Percentiles rank a stretch among this genome's conserved stretches.
phyloP scores from a whole-genome alignment of 345 rosid species.

The Limnanthes douglasii region DNA sequence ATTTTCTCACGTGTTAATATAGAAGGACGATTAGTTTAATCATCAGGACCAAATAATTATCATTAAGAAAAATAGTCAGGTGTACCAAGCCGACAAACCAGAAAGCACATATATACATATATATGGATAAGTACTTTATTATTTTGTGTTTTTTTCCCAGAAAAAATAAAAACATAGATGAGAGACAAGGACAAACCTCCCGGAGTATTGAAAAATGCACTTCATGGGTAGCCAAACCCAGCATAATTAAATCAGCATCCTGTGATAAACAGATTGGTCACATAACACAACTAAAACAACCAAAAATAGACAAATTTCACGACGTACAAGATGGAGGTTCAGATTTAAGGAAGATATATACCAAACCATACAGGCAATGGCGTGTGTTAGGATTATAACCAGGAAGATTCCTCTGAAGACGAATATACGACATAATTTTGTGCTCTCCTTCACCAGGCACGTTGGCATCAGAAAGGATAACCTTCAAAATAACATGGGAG shows the following conservation, averaged over 20 bases:
- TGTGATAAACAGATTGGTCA: constrained; percentile 15
- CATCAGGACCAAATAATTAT: too few species aligned
- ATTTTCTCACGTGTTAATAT: too few species aligned
- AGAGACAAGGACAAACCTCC: constrained; percentile 44
- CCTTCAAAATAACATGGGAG: constrained; percentile 24
- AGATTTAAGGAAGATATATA: constrained; percentile 23
- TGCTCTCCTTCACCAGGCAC: constrained; percentile 97
- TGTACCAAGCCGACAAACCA: too few species aligned
- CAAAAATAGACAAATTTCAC: too few species aligned
- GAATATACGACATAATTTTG: constrained; percentile 75
- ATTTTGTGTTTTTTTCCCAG: background rate
- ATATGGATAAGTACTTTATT: too few species aligned
- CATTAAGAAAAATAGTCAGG: too few species aligned
- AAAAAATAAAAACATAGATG: background rate
- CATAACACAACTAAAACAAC: too few species aligned
- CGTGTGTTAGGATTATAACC: constrained; percentile 72
- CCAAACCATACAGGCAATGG: constrained; percentile 88
- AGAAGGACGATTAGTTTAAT: too few species aligned
- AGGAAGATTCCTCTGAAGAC: constrained; percentile 77
- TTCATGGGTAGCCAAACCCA: constrained; percentile 96
- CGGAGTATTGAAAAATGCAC: constrained; percentile 92
- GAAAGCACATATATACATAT: too few species aligned
- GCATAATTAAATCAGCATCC: constrained; percentile 98
- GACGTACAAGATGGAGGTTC: background rate
- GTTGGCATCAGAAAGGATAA: constrained; percentile 85